Conservation (phyloP, 768 basidiomycete genomes). For the Rhodotorula kratochvilovae region DNA sequence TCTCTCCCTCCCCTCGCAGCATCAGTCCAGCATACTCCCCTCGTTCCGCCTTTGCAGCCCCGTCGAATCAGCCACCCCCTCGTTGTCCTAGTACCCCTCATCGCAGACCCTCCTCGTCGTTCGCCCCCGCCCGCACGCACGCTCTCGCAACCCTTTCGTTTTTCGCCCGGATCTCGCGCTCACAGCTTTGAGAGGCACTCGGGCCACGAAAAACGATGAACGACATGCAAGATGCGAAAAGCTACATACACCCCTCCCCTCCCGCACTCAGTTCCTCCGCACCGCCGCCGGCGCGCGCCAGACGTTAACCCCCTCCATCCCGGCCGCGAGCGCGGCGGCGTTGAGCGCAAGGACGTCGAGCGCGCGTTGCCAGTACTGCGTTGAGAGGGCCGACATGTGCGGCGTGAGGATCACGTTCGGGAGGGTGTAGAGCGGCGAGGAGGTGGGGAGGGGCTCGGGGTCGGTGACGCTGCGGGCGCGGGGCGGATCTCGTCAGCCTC, state of each 20-base stretch:
- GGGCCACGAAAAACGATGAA: too few relatives aligned
- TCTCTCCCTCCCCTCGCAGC: neutral
- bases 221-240: too few relatives aligned
- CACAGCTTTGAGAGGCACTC: too few relatives aligned
- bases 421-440: neutral
- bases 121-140: neutral
- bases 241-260: too few relatives aligned
- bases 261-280: neutral
- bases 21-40: neutral
- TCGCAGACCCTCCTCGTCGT: too few relatives aligned
- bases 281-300: neutral
- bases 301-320: neutral
- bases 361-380: neutral
- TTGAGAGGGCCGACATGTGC: neutral
- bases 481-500: too few relatives aligned
- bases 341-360: neutral
- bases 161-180: too few relatives aligned
- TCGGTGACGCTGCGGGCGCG: neutral
- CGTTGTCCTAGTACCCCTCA: neutral
- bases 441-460: conserved; percentile 2
- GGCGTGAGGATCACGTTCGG: conserved; percentile 7
- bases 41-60: neutral
- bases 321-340: neutral
- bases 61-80: too few relatives aligned
- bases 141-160: neutral